Conservation (phyloP, 352 stramenopile genomes). For the Blastocystis sp. region DNA sequence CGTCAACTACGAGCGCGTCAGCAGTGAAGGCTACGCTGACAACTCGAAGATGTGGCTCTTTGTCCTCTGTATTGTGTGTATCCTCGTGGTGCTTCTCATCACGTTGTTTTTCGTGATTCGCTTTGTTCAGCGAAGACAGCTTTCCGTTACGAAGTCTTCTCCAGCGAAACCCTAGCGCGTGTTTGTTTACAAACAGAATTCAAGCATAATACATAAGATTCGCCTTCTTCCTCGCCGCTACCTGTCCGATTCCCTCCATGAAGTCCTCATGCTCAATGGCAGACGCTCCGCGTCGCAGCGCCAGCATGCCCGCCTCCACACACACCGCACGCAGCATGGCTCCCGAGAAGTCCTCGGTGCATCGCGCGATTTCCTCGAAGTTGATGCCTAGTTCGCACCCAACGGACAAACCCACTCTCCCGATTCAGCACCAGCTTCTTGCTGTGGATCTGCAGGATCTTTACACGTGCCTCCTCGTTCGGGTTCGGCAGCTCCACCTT, state of each 20-base stretch:
- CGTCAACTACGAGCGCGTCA: background rate
- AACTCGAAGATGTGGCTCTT: background rate
- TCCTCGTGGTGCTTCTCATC: background rate
- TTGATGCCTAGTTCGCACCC: slow-evolving; percentile 73
- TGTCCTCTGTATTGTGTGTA: background rate
- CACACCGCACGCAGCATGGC: slow-evolving; percentile 95
- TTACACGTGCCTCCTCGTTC: slow-evolving; percentile 83
- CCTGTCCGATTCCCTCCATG: slow-evolving; percentile 93
- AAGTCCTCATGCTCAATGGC: slow-evolving; percentile 96
- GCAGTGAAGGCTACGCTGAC: background rate
- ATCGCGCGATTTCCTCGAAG: slow-evolving; percentile 89
- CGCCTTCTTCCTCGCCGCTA: slow-evolving; percentile 62
- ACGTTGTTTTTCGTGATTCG: background rate
- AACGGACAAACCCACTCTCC: slow-evolving; percentile 64
- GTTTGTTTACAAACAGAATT: background rate
- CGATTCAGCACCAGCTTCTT: slow-evolving; percentile 88
- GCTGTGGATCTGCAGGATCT: slow-evolving; percentile 91
- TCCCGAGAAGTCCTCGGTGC: slow-evolving; percentile 95
- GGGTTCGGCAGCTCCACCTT: slow-evolving; percentile 96
- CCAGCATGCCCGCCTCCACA: slow-evolving; percentile 93
- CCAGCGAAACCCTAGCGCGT: background rate
- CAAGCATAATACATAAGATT: slow-evolving; percentile 57
- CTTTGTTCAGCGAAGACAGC: background rate
- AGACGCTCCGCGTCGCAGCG: slow-evolving; percentile 80
- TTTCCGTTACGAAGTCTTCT: background rate